These are phyloP conservation scores for Nemania serpens DNA, from an alignment of 2,329 filamentous ascomycete genomes.

Conservation along the genomic window DNA sequence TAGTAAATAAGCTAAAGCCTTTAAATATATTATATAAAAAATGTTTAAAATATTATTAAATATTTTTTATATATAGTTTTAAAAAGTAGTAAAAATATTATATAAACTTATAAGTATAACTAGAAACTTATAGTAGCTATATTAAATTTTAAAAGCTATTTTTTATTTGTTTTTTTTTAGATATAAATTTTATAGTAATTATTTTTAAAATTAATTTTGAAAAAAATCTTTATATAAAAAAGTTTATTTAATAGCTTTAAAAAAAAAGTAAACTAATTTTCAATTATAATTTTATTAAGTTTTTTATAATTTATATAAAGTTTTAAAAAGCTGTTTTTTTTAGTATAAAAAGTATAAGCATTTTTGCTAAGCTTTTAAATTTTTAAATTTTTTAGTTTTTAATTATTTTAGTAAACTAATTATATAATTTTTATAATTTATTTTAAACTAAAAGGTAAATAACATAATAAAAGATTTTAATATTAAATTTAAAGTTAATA, in stretches of 20 bases:
- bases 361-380: background rate
- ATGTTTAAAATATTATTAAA: constrained; percentile 2
- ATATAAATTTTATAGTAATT: background rate
- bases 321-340: background rate
- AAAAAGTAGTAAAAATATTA: constrained; percentile 1
- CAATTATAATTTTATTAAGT: background rate
- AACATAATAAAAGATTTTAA: background rate
- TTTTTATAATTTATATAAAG: background rate
- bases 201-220: background rate
- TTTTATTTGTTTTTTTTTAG: constrained; percentile 2
- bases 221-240: background rate
- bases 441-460: background rate
- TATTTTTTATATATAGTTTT: constrained; percentile 8
- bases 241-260: background rate
- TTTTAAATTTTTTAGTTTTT: background rate
- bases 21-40: no score
- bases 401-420: background rate
- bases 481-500: background rate
- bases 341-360: background rate
- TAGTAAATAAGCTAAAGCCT: no score
- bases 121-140: constrained; percentile 6
- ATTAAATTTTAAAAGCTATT: constrained; percentile 1
- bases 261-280: background rate
- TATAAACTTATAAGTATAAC: constrained; percentile 10
- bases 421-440: background rate